phyloP scores from a whole-genome alignment of 495 filamentous ascomycete genomes.

The Sporormia fimetaria region DNA sequence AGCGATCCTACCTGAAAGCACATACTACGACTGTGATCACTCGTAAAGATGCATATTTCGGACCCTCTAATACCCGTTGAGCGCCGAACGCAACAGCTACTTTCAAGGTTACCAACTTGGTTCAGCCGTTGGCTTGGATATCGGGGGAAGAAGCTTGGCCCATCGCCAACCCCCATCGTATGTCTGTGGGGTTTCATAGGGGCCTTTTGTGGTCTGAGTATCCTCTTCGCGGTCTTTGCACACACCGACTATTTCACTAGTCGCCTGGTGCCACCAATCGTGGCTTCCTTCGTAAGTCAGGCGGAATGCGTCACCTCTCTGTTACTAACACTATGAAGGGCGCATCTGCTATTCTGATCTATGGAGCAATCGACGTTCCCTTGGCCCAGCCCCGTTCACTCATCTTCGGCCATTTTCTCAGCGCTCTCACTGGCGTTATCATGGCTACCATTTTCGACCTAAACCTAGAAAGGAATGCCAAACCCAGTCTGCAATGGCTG shows the following conservation, averaged over 20 bases:
- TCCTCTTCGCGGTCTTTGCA: constrained; percentile 9
- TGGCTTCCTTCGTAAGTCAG: constrained; percentile 8
- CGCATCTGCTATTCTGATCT: constrained; percentile 15
- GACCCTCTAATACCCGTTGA: constrained; percentile 1
- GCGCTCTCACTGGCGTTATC: constrained; percentile 11
- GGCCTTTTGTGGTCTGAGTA: constrained; percentile 7
- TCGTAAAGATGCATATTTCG: too few relatives aligned
- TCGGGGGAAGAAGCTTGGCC: constrained; percentile 1
- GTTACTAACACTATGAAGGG: constrained; percentile 2
- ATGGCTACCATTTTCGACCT: constrained; percentile 10
- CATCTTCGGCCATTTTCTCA: constrained; percentile 16
- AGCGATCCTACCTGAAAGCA: too few relatives aligned
- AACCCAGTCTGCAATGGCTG: constrained; percentile 6
- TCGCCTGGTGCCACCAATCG: constrained; percentile 4
- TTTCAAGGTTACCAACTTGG: background rate
- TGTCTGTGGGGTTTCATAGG: constrained; percentile 12
- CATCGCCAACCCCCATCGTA: background rate
- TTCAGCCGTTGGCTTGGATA: constrained; percentile 12
- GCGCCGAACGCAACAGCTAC: constrained; percentile 1
- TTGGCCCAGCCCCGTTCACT: constrained; percentile 15
- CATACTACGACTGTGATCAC: too few relatives aligned
- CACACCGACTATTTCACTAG: constrained; percentile 5
- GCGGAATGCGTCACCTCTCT: background rate
- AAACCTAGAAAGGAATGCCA: background rate
- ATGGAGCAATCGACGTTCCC: constrained; percentile 12